These are phyloP conservation scores for Aristolochia fimbriata DNA, from an alignment of 164 flowering plant genomes.

Conservation along the genomic window DNA sequence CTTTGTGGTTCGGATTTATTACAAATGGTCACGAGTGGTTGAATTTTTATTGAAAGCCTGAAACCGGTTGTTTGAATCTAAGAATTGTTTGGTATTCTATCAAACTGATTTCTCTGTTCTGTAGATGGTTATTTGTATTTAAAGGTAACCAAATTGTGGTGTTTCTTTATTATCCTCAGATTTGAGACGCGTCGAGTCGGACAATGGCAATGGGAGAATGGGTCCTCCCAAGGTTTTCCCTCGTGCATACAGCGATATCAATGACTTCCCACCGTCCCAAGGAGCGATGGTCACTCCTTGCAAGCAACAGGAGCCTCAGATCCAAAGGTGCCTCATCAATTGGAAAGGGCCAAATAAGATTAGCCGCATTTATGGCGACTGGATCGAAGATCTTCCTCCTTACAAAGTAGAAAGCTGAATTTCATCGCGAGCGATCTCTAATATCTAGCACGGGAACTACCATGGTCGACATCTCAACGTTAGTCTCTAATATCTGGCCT, in stretches of 20 bases:
- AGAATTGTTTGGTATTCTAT: neutral
- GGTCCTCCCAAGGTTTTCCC: neutral
- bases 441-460: no score
- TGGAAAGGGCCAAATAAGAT: neutral
- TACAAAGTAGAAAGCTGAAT: slow-evolving; percentile 2
- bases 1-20: neutral
- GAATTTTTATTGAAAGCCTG: neutral
- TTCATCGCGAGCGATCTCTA: neutral
- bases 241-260: neutral
- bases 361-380: slow-evolving; percentile 1
- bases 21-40: neutral
- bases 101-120: no score
- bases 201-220: neutral
- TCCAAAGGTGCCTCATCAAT: neutral
- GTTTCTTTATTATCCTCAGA: neutral
- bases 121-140: neutral
- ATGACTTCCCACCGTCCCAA: neutral
- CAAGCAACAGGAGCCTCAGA: neutral
- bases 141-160: neutral
- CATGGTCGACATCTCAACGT: no score
- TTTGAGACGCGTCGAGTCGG: neutral
- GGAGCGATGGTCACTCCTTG: neutral
- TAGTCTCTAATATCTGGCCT: no score
- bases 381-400: neutral
- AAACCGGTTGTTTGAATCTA: neutral